A percentile compares a stretch with the other conserved stretches of the same genome.
These are phyloP conservation scores for Atkinsonella texensis DNA, from an alignment of 2,329 filamentous ascomycete genomes.

Conservation along the genomic window DNA sequence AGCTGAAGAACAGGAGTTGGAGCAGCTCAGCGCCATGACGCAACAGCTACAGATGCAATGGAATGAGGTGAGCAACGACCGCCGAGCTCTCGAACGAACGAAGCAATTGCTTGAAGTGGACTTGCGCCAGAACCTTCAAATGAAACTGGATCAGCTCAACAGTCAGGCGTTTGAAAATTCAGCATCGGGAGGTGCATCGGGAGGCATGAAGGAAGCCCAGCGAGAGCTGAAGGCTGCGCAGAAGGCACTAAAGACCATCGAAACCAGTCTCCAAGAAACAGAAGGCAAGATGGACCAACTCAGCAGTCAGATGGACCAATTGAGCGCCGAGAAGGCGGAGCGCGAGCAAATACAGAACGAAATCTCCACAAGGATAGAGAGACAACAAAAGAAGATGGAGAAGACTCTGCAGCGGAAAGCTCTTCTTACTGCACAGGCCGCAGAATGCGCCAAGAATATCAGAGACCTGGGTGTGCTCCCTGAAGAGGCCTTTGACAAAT, in stretches of 20 bases:
- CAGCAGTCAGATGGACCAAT: constrained; percentile 38
- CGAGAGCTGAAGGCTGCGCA: constrained; percentile 70
- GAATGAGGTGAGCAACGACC: constrained; percentile 59
- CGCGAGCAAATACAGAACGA: constrained; percentile 65
- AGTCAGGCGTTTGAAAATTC: constrained; percentile 59
- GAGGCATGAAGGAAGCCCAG: constrained; percentile 64
- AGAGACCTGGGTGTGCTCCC: constrained; percentile 86
- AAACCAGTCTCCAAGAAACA: constrained; percentile 59
- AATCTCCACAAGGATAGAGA: constrained; percentile 66
- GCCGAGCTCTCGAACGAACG: constrained; percentile 64
- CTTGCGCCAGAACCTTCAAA: constrained; percentile 76
- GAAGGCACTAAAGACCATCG: constrained; percentile 54
- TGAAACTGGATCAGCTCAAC: constrained; percentile 77
- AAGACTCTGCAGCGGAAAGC: constrained; percentile 86
- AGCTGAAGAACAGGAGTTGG: constrained; percentile 73
- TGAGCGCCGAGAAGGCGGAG: constrained; percentile 44
- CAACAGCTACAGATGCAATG: constrained; percentile 68
- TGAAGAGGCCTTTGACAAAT: constrained; percentile 87
- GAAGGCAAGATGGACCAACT: constrained; percentile 54
- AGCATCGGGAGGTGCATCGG: constrained; percentile 45
- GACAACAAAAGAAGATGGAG: constrained; percentile 79
- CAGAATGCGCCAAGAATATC: constrained; percentile 78
- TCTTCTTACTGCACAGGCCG: constrained; percentile 61
- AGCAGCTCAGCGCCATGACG: constrained; percentile 54
- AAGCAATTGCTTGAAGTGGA: constrained; percentile 81